phyloP scores from a whole-genome alignment of 164 flowering plant genomes.

The Brasenia schreberi region DNA sequence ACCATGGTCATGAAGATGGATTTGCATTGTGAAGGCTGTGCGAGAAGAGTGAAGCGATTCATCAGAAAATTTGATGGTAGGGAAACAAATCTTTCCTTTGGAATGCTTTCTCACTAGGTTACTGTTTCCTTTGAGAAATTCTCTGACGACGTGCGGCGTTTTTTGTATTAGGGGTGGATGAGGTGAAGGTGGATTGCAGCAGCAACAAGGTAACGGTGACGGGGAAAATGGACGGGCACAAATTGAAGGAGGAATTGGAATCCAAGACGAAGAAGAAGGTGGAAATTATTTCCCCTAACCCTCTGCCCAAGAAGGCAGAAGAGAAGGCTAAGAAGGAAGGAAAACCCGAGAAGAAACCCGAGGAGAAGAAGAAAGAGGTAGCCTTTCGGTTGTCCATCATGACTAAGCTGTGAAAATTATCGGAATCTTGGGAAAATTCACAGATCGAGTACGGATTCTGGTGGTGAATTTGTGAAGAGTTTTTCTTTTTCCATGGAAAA shows the following conservation, averaged over 20 bases:
- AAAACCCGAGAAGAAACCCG: slow-evolving; percentile 3
- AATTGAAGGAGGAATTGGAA: slow-evolving; percentile 26
- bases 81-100: neutral
- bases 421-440: no score
- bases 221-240: slow-evolving; percentile 31
- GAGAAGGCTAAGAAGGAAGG: slow-evolving; percentile 11
- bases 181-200: slow-evolving; percentile 15
- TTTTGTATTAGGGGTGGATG: slow-evolving; percentile 27
- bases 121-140: neutral
- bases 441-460: no score
- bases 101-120: neutral
- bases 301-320: slow-evolving; percentile 21
- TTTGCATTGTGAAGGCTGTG: slow-evolving; percentile 92
- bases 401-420: no score
- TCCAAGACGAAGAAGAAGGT: slow-evolving; percentile 38
- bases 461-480: no score
- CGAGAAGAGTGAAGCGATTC: slow-evolving; percentile 42
- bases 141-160: neutral
- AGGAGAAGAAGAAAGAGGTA: slow-evolving; percentile 19
- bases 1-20: slow-evolving; percentile 58
- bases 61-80: slow-evolving; percentile 43
- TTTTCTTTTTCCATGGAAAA: neutral
- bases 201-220: slow-evolving; percentile 30
- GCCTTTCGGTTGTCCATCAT: no score
- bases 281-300: slow-evolving; percentile 34